Percentiles rank a stretch among this genome's conserved stretches.
phyloP scores from a whole-genome alignment of 805 yeast species.

The Candida ponderosae region DNA sequence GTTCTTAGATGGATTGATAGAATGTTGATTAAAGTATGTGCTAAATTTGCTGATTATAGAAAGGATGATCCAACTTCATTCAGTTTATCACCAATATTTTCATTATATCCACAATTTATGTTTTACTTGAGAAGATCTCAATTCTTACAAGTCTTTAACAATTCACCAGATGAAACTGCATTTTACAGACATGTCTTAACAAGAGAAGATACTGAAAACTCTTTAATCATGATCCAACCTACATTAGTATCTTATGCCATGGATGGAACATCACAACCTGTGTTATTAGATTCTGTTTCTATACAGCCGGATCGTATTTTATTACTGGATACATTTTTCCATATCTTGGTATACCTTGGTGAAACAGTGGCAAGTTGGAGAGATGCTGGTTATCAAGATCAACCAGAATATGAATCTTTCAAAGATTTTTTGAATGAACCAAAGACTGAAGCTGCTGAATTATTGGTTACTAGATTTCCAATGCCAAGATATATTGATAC shows the following conservation, averaged over 20 bases:
- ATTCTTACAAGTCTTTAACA: slow-evolving; percentile 91
- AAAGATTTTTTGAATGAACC: slow-evolving; percentile 84
- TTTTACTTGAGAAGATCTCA: slow-evolving; percentile 95
- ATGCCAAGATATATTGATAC: slow-evolving; percentile 95
- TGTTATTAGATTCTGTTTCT: slow-evolving; percentile 86
- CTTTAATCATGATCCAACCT: slow-evolving; percentile 96
- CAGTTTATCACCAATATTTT: slow-evolving; percentile 74
- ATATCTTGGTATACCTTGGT: slow-evolving; percentile 92
- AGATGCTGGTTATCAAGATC: slow-evolving; percentile 88
- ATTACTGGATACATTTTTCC: slow-evolving; percentile 92
- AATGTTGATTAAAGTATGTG: slow-evolving; percentile 82
- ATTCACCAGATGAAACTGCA: slow-evolving; percentile 98
- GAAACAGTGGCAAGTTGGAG: slow-evolving; percentile 95
- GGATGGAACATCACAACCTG: slow-evolving; percentile 85
- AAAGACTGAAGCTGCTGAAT: slow-evolving; percentile 83
- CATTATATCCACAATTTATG: slow-evolving; percentile 90
- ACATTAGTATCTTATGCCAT: slow-evolving; percentile 81
- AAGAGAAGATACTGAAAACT: slow-evolving; percentile 87
- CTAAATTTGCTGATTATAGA: slow-evolving; percentile 87
- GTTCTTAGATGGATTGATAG: slow-evolving; percentile 93
- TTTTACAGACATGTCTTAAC: slow-evolving; percentile 89
- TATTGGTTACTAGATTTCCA: slow-evolving; percentile 92
- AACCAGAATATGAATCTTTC: slow-evolving; percentile 83
- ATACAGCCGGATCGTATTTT: slow-evolving; percentile 82
- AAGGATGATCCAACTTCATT: slow-evolving; percentile 80